Evolutionary conservation across 345 rosid genomes (phyloP), one percentile per base, ranked within the genome.

Genomic region (Brassica nigra): DNA sequence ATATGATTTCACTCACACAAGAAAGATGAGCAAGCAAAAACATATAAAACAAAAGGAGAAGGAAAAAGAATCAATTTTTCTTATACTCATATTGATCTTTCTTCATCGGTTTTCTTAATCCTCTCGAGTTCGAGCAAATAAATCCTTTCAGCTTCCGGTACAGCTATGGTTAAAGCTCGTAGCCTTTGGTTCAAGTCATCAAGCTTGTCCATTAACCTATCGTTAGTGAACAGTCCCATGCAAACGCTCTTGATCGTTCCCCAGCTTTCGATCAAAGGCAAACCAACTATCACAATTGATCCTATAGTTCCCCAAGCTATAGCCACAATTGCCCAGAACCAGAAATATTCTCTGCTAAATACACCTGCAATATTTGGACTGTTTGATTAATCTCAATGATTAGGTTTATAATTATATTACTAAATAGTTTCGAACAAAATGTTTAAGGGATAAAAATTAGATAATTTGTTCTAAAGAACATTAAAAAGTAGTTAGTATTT

Each of bases 251-350:
- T 80, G 76, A 92, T 89, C 9, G 93, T 89, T 49, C 83, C 86
- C 98, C 97, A 90, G 73, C 97, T 94, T 77, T 94, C 98, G 4
- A 85, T 14, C 75, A 90, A 39, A 2, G 97, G 97, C 58, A 94
- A 70, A 3, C 86, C 91, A 16, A 94, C 85, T 1, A 94, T 91
- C 39, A 88, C 88, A 0, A 70, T 74, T 0, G 97, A 94, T 71
- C 97, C 97, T 30, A 92, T 54, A 14, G 95, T 90, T 27, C 97
- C 98, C 98, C 98, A 94, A 2, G 90, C 95, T 44, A 94, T 80
- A 1, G 97, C 89, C 55, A 94, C 84, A 4, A 88, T 88, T 2
- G 95, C 91, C 98, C 98, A 94, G 72, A 94, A 94, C 73, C 92
- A 86, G 83, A 92, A 94, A 71, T 94, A 94, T 31, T 93, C 98